A percentile compares a stretch with the other conserved stretches of the same genome.
Conservation (phyloP, 2,329 filamentous ascomycete genomes). For the Hypoxylon sp. region DNA sequence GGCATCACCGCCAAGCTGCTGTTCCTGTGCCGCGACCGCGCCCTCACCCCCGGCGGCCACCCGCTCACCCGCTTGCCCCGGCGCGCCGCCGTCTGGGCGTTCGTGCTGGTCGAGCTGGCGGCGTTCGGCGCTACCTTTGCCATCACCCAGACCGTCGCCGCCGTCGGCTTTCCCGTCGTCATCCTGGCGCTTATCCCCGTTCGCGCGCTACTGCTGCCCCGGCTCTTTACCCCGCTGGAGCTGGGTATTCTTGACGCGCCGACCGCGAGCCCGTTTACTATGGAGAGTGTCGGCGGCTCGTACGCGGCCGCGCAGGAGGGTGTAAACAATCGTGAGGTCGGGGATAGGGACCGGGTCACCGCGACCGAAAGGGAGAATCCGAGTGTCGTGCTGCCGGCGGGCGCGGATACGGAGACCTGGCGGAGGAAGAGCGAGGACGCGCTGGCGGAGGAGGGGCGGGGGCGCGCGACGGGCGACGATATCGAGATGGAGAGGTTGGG, state of each 20-base stretch:
- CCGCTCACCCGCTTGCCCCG: slow-evolving; percentile 72
- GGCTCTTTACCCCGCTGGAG: slow-evolving; percentile 70
- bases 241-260: slow-evolving; percentile 75
- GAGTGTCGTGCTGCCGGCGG: slow-evolving; percentile 16
- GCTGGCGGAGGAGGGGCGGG: slow-evolving; percentile 54
- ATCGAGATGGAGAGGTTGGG: slow-evolving; percentile 47
- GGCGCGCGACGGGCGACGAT: slow-evolving; percentile 25
- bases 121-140: slow-evolving; percentile 84
- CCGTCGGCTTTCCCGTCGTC: slow-evolving; percentile 82
- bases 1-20: slow-evolving; percentile 81
- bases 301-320: slow-evolving; percentile 51
- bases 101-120: slow-evolving; percentile 74
- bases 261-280: slow-evolving; percentile 79
- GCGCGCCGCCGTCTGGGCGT: slow-evolving; percentile 75
- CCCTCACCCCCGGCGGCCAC: slow-evolving; percentile 69
- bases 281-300: slow-evolving; percentile 78
- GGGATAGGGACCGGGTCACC: slow-evolving; percentile 16
- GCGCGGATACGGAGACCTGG: slow-evolving; percentile 3
- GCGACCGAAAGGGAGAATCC: slow-evolving; percentile 17
- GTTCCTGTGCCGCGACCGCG: slow-evolving; percentile 73
- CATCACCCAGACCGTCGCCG: slow-evolving; percentile 84
- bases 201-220: slow-evolving; percentile 72
- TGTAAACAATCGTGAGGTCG: neutral
- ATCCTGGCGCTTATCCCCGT: slow-evolving; percentile 77
- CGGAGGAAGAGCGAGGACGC: slow-evolving; percentile 50